Base-by-base conservation (phyloP, 1,284 basidiomycete species). In the Tausonia pullulans region DNA sequence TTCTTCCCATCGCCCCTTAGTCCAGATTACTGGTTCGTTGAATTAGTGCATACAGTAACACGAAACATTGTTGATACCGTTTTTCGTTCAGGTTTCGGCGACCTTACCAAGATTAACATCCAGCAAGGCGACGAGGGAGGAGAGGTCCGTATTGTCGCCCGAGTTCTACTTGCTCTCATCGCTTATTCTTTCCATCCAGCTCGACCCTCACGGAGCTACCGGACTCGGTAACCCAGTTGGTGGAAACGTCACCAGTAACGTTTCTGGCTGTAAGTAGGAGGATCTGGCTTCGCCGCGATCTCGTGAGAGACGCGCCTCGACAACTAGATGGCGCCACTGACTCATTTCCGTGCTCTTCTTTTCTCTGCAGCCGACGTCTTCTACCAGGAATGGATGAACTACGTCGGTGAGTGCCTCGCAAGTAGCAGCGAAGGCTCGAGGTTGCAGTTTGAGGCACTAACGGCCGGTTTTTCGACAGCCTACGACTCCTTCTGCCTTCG, bases 181-280 rank as follows among this genome's bases (percentile, higher is more conserved):
- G 44, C 14, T 5, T 9, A 27, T 48, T n/a, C 1, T 9, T 46
- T 10, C 14, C 43, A 2, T 14, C 44, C 57, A 58, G 71, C 74
- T 80, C 48, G 78, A 79, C 72, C 78, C 79, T n/a, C 78, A 79
- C 72, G 78, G 78, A 62, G 75, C 62, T 9, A 61, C 62, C 39
- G 62, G 62, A 68, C 66, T 39, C 46, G 80, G 79, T 60, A 81
- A 81, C 76, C 80, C 80, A 56, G 70, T 79, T 62, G 55, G 55
- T n/a, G 55, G 55, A 39, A 57, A 57, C 55, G 55, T 55, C 11
- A 8, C 16, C 40, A 7, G 8, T 55, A 5, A 8, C 43, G 2
- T 9, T 14, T 41, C 13, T 8, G 40, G 4, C 8, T 6, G 8
- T 54, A 16, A 54, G 6, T 27, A 6, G 27, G 27, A 27, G 27